A percentile compares a stretch with the other conserved stretches of the same genome.
Evolutionary conservation across 1,284 basidiomycete genomes (phyloP).

Genomic region (Apiotrichum brassicae): DNA sequence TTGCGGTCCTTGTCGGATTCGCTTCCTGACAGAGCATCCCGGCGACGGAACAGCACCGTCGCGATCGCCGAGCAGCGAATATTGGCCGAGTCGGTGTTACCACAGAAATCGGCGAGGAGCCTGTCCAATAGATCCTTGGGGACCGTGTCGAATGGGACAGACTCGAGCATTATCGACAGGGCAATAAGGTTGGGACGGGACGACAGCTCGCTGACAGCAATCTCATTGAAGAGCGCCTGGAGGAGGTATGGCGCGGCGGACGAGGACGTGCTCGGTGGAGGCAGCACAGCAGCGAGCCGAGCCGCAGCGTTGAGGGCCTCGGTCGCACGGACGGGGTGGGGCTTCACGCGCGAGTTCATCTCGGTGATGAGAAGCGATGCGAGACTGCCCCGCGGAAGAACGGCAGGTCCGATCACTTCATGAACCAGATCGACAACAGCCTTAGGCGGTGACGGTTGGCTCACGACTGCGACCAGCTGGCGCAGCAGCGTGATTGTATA

Average conservation of each 20-base stretch:
- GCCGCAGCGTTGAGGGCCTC: constrained; percentile 24
- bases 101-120: constrained; percentile 25
- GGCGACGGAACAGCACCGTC: constrained; percentile 13
- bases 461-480: constrained; percentile 12
- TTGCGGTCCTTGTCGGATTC: constrained; percentile 7
- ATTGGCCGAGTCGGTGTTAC: constrained; percentile 18
- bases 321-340: constrained; percentile 21
- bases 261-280: constrained; percentile 2
- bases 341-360: constrained; percentile 23
- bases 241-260: constrained; percentile 16
- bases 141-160: constrained; percentile 16
- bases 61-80: constrained; percentile 25
- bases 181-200: constrained; percentile 18
- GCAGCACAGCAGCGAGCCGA: constrained; percentile 11
- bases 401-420: constrained; percentile 13
- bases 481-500: constrained; percentile 24
- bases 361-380: constrained; percentile 15
- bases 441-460: neutral
- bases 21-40: neutral
- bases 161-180: constrained; percentile 20
- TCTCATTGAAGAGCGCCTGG: constrained; percentile 23
- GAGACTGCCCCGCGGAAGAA: constrained; percentile 20
- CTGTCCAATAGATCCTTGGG: constrained; percentile 16
- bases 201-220: constrained; percentile 10
- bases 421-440: constrained; percentile 14